Evolutionary conservation across 306 rosid species (phyloP), one percentile per base, ranked within the genome.

Genomic region (Rubus parviflorus): DNA sequence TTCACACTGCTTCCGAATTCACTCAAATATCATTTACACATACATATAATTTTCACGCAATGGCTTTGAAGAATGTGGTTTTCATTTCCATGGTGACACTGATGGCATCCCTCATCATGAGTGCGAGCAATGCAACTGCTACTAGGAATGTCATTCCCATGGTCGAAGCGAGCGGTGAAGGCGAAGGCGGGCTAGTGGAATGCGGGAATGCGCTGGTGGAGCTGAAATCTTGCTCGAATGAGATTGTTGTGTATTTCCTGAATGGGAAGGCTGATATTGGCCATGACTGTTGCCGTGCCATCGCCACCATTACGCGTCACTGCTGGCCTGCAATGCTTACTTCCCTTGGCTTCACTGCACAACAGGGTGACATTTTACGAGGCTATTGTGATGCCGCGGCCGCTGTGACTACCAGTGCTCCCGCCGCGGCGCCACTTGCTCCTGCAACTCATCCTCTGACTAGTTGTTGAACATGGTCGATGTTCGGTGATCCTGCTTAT

Each of bases 251-350:
- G 5, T 82, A 80, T 80, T 77, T 87, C 54, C 56, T 72, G 11
- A 80, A 75, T 4, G 86, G 81, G 1, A 51, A 72, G 66, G 38
- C 80, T 4, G 67, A 70, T 43, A 84, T 87, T 19, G 78, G 85
- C 0, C 58, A 68, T 2, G 77, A 74, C 5, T 87, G 90, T 41
- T 87, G 90, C 79, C 17, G 74, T 52, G 83, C 85, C 15, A 80
- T 87, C 11, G 74, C 57, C 5, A 65, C 62, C 3, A 84, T 87
- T 53, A 84, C 90, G 5, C 83, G 75, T 42, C 74, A 67, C 45
- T 87, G 90, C 80, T 87, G 88, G 90, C 88, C 85, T 9, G 68
- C 78, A 15, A 75, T 87, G 77, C 77, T 87, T 43, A 70, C 78
- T 48, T 82, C 77, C 9, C 66, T 87, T 8, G 90, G 88, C 12